Evolutionary conservation across 139 green algal species (phyloP), one percentile per base, ranked within the genome.

Genomic region (Asterochloris sp.): DNA sequence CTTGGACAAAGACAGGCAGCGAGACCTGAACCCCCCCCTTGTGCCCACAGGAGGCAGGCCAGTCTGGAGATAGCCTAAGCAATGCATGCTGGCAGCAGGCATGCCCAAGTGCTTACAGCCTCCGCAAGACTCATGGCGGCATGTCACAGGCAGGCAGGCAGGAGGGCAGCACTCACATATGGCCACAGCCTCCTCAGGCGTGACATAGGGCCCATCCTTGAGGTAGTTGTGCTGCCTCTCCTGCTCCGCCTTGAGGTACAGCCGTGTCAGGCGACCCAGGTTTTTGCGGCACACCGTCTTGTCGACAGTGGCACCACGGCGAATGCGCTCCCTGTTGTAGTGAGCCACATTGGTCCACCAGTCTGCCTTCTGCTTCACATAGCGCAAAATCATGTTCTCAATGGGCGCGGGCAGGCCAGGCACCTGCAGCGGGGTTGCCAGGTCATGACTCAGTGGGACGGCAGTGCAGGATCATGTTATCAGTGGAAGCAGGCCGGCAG

Each of bases 231-330:
- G 96, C 92, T 99, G 97, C 47, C 97, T 90, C 92, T 99, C 97
- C 91, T 99, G 95, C 91, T 98, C 95, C 16, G 94, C 93, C 93
- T 99, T 99, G 28, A 99, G 91, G 91, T 96, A 99, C 77, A 99
- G 92, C 13, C 97, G 92, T n/a, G 97, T 99, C 47, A 99, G 91
- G 77, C 97, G 92, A n/a, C 97, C 97, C 82, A 99, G 90, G 92
- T 99, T 99, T 92, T 99, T 99, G 86, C 95, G 90, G 92, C 93
- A 99, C 78, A 99, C 97, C 47, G 97, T 99, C 92, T 99, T 99
- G 92, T 99, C 97, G 47, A 99, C 97, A 10, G 97, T 99, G 38
- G 97, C 97, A 38, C 97, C 97, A 61, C 97, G 94, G 54, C 95
- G 89, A 91, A 99, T 99, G 88, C 97, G 94, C 93, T 99, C 97